phyloP scores from a whole-genome alignment of 2,329 filamentous ascomycete genomes.

The Tolypocladium nubicola region DNA sequence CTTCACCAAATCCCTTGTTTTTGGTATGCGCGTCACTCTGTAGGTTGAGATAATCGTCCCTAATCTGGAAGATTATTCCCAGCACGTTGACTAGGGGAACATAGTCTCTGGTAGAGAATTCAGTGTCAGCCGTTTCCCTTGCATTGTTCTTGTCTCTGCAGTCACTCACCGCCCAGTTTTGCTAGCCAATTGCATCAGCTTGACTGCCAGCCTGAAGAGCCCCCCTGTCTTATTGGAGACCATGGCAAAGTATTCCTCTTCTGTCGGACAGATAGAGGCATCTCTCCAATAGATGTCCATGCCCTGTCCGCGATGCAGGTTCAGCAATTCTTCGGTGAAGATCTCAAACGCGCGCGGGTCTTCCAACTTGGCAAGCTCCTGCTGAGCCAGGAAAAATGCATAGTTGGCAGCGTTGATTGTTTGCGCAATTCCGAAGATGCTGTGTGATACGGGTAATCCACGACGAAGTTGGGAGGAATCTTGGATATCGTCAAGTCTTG shows the following conservation, averaged over 20 bases:
- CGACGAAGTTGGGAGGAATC: slow-evolving; percentile 34
- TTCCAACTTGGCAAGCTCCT: slow-evolving; percentile 45
- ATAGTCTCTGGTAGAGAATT: slow-evolving; percentile 15
- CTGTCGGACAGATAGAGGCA: slow-evolving; percentile 64
- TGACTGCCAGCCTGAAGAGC: slow-evolving; percentile 66
- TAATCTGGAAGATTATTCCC: slow-evolving; percentile 4
- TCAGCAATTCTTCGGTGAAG: slow-evolving; percentile 66
- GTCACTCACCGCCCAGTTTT: background rate
- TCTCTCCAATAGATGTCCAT: slow-evolving; percentile 83
- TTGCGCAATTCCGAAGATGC: slow-evolving; percentile 36
- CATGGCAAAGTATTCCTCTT: slow-evolving; percentile 79
- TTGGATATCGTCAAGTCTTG: slow-evolving; percentile 31
- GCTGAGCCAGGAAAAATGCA: slow-evolving; percentile 24
- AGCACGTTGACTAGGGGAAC: slow-evolving; percentile 2
- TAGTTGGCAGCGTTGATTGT: slow-evolving; percentile 42
- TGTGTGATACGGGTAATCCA: slow-evolving; percentile 35
- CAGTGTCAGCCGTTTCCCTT: background rate
- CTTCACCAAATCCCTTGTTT: slow-evolving; percentile 5
- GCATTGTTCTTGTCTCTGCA: background rate
- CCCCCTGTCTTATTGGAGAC: slow-evolving; percentile 77
- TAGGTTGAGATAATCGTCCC: slow-evolving; percentile 6
- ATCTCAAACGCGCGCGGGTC: slow-evolving; percentile 53
- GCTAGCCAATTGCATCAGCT: slow-evolving; percentile 57
- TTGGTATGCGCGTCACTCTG: slow-evolving; percentile 1
- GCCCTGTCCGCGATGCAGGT: slow-evolving; percentile 71